Conservation (phyloP, 371 early-diverging fungal species). For the Lichtheimia ramosa region DNA sequence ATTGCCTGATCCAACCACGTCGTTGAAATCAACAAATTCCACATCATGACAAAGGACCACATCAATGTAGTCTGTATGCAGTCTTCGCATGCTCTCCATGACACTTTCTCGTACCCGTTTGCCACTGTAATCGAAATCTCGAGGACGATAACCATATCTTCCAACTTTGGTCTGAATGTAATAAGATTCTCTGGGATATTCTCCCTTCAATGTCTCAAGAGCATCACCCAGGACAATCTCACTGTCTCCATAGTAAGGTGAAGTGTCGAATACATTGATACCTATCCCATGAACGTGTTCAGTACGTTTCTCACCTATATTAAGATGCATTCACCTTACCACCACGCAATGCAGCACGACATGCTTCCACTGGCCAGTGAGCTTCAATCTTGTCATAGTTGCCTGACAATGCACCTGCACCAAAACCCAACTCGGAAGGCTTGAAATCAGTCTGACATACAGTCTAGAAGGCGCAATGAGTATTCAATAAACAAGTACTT, state of each 20-base stretch:
- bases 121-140: conserved; percentile 72
- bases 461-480: conserved; percentile 5
- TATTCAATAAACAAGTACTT: no score
- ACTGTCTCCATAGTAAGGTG: conserved; percentile 76
- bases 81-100: conserved; percentile 58
- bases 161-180: conserved; percentile 76
- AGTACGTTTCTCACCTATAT: background rate
- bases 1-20: conserved; percentile 54
- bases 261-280: conserved; percentile 76
- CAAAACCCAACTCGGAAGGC: conserved; percentile 50
- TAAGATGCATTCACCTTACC: conserved; percentile 19
- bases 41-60: conserved; percentile 79
- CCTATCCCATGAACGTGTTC: conserved; percentile 29
- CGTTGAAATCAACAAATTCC: conserved; percentile 71
- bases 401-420: conserved; percentile 59
- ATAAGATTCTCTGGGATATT: conserved; percentile 67
- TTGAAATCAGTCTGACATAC: conserved; percentile 41
- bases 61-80: conserved; percentile 75
- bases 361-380: conserved; percentile 52
- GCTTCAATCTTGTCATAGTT: conserved; percentile 52
- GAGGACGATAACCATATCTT: conserved; percentile 65
- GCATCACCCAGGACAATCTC: conserved; percentile 74
- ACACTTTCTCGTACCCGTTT: conserved; percentile 58
- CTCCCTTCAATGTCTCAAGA: conserved; percentile 41
- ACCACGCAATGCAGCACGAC: conserved; percentile 45